phyloP scores from a whole-genome alignment of 176 grass and related monocot genomes.

The Aegilops speltoides region DNA sequence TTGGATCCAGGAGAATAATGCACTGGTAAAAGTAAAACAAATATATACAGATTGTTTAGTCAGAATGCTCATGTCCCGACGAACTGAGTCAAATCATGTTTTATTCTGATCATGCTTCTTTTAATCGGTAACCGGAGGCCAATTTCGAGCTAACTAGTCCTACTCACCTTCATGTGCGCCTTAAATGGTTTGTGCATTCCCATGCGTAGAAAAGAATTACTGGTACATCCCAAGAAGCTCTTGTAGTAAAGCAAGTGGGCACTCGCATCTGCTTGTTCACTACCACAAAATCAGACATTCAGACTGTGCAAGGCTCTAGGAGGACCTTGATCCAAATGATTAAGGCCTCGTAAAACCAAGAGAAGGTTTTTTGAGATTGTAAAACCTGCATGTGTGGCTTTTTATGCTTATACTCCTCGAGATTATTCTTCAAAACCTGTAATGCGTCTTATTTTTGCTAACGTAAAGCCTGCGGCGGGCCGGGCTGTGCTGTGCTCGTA shows the following conservation, averaged over 20 bases:
- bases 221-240: conserved; percentile 37
- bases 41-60: background rate
- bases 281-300: conserved; percentile 34
- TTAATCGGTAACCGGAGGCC: conserved; percentile 27
- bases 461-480: background rate
- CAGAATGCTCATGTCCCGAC: background rate
- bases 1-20: background rate
- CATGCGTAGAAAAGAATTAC: conserved; percentile 24
- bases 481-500: background rate
- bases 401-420: background rate
- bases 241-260: conserved; percentile 13
- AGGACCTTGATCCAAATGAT: conserved; percentile 43
- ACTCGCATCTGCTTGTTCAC: conserved; percentile 3
- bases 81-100: conserved; percentile 32
- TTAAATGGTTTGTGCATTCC: conserved; percentile 50
- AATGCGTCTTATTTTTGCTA: background rate
- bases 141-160: conserved; percentile 16
- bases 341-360: conserved; percentile 28
- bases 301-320: conserved; percentile 51
- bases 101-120: conserved; percentile 32
- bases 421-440: background rate
- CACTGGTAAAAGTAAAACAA: background rate
- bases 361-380: conserved; percentile 46
- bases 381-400: conserved; percentile 11
- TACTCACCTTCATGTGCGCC: conserved; percentile 40